Evolutionary conservation across 306 rosid species (phyloP), one percentile per base, ranked within the genome.

Genomic region (Ceratonia siliqua): DNA sequence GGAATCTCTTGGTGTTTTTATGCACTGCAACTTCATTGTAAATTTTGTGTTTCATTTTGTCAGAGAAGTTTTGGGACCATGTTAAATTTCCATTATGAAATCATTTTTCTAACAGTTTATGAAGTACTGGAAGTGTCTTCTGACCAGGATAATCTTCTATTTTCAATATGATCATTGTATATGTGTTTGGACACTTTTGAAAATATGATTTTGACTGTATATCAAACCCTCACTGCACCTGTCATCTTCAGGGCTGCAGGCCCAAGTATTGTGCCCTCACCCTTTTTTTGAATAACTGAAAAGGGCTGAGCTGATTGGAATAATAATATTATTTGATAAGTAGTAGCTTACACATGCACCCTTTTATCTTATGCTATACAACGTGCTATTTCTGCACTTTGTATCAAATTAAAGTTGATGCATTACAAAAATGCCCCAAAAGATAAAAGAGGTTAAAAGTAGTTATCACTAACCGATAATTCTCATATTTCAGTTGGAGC

Each of bases 311-410:
- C 2, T 13, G 48, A 42, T 2, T 4, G 2, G 3, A 36, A 15
- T 13, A 2, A 42, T 42, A 2, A 42, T 13, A 42, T 13, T 2
- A 42, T 2, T 13, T 42, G 10, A 42, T 42, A 13, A 42, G 2
- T 10, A 8, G n/a, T 10, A 0, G 1, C 12, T 55, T 56, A 32
- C 39, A 28, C 12, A 57, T 30, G 27, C 12, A 5, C 35, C 21
- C 35, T 6, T 21, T 32, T 48, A 48, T n/a, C 57, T 69, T 21
- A 35, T 53, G 63, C 75, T 50, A 59, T 22, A 63, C 45, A 72
- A 28, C 43, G 8, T 59, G 36, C 49, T 45, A 39, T 59, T 58
- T 13, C 5, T 58, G 28, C 50, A 38, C 38, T 43, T 14, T 7
- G 25, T 41, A 66, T 21, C 28, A 58, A 58, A 58, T 15, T 58